Evolutionary conservation across 345 rosid genomes (phyloP).

Genomic region (Hypericum androsaemum): DNA sequence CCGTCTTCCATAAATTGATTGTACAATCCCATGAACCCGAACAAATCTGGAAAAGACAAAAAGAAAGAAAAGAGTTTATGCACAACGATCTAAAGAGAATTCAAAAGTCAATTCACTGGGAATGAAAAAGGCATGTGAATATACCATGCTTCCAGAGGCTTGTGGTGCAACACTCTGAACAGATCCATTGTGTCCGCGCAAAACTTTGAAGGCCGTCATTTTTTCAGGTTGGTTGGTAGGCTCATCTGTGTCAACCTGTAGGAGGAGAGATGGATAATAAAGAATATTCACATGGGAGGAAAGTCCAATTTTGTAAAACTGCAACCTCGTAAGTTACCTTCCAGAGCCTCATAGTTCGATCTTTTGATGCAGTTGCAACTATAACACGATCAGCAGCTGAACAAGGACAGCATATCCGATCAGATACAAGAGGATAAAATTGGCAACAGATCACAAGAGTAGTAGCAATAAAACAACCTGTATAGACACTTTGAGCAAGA

Average conservation of each 20-base stretch:
- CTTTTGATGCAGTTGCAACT: conserved; percentile 87
- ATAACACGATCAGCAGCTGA: conserved; percentile 40
- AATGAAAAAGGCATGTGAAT: conserved; percentile 10
- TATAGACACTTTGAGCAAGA: neutral
- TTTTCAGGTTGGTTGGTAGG: conserved; percentile 30
- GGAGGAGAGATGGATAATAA: conserved; percentile 11
- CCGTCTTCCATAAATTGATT: conserved; percentile 67
- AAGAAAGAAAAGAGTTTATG: conserved; percentile 4
- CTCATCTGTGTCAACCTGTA: conserved; percentile 45
- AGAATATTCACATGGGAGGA: conserved; percentile 6
- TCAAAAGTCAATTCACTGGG: neutral
- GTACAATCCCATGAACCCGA: conserved; percentile 96
- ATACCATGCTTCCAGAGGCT: conserved; percentile 63
- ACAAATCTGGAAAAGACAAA: conserved; percentile 44
- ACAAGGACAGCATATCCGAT: conserved; percentile 7
- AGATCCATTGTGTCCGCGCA: conserved; percentile 80
- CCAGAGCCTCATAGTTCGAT: conserved; percentile 78
- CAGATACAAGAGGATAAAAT: neutral
- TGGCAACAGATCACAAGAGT: neutral
- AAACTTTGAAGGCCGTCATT: conserved; percentile 60
- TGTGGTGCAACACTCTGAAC: conserved; percentile 72
- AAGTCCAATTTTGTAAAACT: conserved; percentile 8
- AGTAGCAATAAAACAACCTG: neutral
- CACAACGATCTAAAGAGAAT: neutral
- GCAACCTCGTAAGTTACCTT: conserved; percentile 46